A percentile compares a stretch with the other conserved stretches of the same genome.
These are phyloP conservation scores for Podaxis carcinomalis DNA, from an alignment of 768 basidiomycete genomes.

Conservation along the genomic window DNA sequence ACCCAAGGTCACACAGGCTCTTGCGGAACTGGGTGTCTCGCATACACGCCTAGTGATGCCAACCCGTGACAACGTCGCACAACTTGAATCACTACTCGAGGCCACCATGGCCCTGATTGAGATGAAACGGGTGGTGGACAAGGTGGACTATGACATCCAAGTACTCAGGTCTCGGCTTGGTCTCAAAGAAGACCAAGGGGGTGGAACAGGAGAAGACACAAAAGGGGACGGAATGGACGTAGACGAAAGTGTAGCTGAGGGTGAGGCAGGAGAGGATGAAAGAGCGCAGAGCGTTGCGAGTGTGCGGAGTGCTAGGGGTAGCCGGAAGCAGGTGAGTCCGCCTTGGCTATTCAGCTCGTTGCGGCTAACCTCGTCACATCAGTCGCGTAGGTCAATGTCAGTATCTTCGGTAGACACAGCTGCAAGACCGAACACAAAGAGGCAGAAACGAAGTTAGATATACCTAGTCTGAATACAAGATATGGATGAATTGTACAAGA, in stretches of 20 bases:
- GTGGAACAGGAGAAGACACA: conserved; percentile 25
- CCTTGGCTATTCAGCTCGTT: not conserved
- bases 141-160: conserved; percentile 80
- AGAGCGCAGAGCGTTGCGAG: conserved; percentile 67
- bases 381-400: conserved; percentile 66
- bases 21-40: conserved; percentile 73
- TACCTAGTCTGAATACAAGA: not conserved
- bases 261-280: conserved; percentile 34
- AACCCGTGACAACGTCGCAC: conserved; percentile 73
- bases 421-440: conserved; percentile 48
- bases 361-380: not conserved
- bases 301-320: conserved; percentile 42
- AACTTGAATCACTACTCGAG: conserved; percentile 70
- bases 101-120: conserved; percentile 77
- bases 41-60: conserved; percentile 89
- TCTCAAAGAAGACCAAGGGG: conserved; percentile 32
- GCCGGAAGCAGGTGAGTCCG: conserved; percentile 54
- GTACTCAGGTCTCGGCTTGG: conserved; percentile 62
- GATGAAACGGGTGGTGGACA: conserved; percentile 83
- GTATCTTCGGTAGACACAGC: conserved; percentile 73
- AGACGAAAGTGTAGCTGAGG: conserved; percentile 37
- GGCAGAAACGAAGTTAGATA: conserved; percentile 49
- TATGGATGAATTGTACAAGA: not conserved
- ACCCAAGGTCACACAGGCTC: conserved; percentile 71
- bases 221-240: conserved; percentile 43